Evolutionary conservation across 2,329 filamentous ascomycete species (phyloP), one percentile per base, ranked within the genome.

Genomic region (Massarina eburnea): DNA sequence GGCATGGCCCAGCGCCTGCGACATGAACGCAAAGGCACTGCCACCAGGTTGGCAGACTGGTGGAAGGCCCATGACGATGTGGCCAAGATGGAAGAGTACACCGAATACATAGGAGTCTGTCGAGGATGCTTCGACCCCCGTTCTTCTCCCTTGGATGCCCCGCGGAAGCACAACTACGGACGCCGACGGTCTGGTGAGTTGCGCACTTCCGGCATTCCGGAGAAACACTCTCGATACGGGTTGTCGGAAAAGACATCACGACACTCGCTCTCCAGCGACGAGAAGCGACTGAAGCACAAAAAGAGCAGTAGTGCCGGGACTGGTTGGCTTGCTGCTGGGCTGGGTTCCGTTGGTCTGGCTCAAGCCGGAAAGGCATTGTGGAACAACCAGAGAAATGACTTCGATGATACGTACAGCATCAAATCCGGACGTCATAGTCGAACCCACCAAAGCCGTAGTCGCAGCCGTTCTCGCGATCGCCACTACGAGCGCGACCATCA

Each of bases 41-140:
- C 85, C 1, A 73, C 72, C 29, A 77, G 73, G 39, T 73, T 84
- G 22, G 73, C 81, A 30, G 79, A 81, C 57, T 85, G 78, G 73
- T 84, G 79, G 79, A 82, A 76, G 59, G 83, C 81, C 50, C 76
- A 81, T 1, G 81, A 85, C 51, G 83, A 82, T n/a, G 81, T 85
- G 1, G 77, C 76, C 15, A 79, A 79, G 60, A 85, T 83, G 71
- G 83, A 86, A 64, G 82, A 85, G 59, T 86, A 86, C 57, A 85
- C 82, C 1, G 81, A 86, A 65, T 79, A 80, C 48, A 85, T 84
- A 55, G 83, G 83, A 18, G 79, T 85, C 2, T 86, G 83, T 69
- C 82, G 78, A 51, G 73, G 83, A 55, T 86, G 83, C 62, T 86
- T 86, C 57, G 81, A 84, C 48, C 82, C 82, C 6, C 74, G 77